Base-by-base conservation (phyloP, 169 alveolate genomes). In the Babesia microti region DNA sequence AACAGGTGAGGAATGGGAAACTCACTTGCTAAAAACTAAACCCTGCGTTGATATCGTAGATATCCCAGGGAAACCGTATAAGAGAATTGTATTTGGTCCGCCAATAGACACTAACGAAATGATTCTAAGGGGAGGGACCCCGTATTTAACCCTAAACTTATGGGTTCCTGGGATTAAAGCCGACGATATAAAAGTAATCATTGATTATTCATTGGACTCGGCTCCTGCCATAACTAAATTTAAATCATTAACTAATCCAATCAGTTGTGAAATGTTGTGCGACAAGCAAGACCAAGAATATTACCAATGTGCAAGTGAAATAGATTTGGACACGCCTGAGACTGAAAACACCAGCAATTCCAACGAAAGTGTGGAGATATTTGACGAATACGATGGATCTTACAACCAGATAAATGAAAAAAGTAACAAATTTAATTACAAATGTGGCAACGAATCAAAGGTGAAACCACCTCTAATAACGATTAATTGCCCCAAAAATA, bases 1-100 rank as follows among this genome's bases (percentile, higher is more conserved):
- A 45, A 61, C 74, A 6, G 74, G 74, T 9, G 74, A 61, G 28
- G 74, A 61, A 34, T 61, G 74, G 74, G 74, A 61, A 36, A 18
- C 24, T 1, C 61, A 61, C 23, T 49, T 41, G 63, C 29, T 44
- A 4, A 22, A 11, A 6, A 54, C 44, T 51, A 61, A 52, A 50
- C 47, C 49, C 5, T 42, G 37, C 21, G 43, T 44, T 30, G n/a
- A 28, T 12, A 32, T 21, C 14, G 23, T 19, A 9, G n/a, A 19
- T 0, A 23, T 7, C 5, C 53, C 52, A n/a, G 74, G 53, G 23
- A 48, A 45, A 1, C 58, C 58, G 18, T 53, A 28, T 29, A 52
- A 61, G 24, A 42, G 60, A 40, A 27, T 61, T 22, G 45, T 42
- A 23, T 18, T 61, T 41, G 68, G 68, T 0, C 67, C 74, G 11